Conservation (phyloP, 1,284 basidiomycete genomes). For the Ceraceosorus guamensis region DNA sequence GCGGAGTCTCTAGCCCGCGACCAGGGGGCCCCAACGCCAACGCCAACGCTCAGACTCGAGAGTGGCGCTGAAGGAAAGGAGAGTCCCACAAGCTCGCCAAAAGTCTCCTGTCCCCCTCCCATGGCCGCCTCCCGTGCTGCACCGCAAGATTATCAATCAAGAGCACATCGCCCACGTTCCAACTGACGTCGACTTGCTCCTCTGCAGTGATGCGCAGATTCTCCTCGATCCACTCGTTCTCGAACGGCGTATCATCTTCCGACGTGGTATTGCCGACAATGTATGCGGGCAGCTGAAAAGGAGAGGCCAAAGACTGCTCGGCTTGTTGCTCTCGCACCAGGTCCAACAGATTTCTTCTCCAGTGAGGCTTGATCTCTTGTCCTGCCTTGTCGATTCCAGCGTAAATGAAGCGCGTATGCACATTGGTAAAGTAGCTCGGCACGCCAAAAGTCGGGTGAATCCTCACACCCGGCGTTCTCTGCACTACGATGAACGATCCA, state of each 20-base stretch:
- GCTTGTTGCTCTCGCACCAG: background rate
- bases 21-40: too few species aligned
- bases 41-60: too few species aligned
- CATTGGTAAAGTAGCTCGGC: slow-evolving; percentile 27
- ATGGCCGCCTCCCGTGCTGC: slow-evolving; percentile 24
- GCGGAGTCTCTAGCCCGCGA: too few species aligned
- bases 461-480: slow-evolving; percentile 24
- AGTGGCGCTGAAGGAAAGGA: too few species aligned
- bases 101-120: slow-evolving; percentile 21
- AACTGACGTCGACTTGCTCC: slow-evolving; percentile 23
- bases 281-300: background rate
- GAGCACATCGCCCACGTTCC: slow-evolving; percentile 22
- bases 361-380: background rate
- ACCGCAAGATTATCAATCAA: slow-evolving; percentile 29
- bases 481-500: slow-evolving; percentile 24
- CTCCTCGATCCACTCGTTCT: slow-evolving; percentile 19
- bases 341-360: background rate
- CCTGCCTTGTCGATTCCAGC: background rate
- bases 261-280: background rate
- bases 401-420: slow-evolving; percentile 22
- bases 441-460: slow-evolving; percentile 16
- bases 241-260: slow-evolving; percentile 9
- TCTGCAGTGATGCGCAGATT: slow-evolving; percentile 14
- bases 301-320: background rate
- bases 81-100: slow-evolving; percentile 29